Evolutionary conservation across 2,329 filamentous ascomycete genomes (phyloP), one percentile per base, ranked within the genome.

Genomic region (Paracamarosporium sp.): DNA sequence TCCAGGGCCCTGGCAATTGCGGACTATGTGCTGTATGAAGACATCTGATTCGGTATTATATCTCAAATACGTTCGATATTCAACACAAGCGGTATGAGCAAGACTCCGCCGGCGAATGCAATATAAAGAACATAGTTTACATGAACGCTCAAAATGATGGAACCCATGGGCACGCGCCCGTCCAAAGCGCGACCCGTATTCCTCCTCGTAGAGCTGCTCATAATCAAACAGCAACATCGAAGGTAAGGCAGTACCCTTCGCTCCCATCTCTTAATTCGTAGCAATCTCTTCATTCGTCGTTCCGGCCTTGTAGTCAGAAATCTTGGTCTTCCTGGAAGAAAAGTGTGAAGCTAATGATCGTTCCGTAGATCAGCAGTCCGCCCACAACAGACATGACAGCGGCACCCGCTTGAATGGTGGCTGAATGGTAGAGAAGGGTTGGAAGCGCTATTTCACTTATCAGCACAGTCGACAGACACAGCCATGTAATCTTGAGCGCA

Each of bases 271-370:
- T 7, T 53, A 11, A 17, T 30, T 17, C 27, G 13, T 36, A 4
- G 40, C 20, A 25, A 44, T 8, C 28, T 30, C 41, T 28, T 41
- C 50, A 67, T 59, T 62, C 27, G 35, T 70, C 64, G 48, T 59
- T 64, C 53, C 61, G 65, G 60, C 67, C 71, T 62, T 66, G 61
- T 66, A 72, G 68, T 70, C 81, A 98, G 78, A 98, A 99, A 70
- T 98, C 95, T 74, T 96, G 91, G 76, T 98, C 93, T 79, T 98
- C 93, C 76, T 94, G 90, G 84, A 99, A 99, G 82, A 98, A 99
- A 88, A 97, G 91, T 65, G 91, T 90, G 79, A 99, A 99, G 81
- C 91, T 95, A 80, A 99, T 96, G 75, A 99, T 97, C 47, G 95
- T 99, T 56, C 92, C 92, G 80, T 99, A 99, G 76, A 99, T 99